phyloP scores from a whole-genome alignment of 257 asterid genomes.

The Anisodus tanguticus region DNA sequence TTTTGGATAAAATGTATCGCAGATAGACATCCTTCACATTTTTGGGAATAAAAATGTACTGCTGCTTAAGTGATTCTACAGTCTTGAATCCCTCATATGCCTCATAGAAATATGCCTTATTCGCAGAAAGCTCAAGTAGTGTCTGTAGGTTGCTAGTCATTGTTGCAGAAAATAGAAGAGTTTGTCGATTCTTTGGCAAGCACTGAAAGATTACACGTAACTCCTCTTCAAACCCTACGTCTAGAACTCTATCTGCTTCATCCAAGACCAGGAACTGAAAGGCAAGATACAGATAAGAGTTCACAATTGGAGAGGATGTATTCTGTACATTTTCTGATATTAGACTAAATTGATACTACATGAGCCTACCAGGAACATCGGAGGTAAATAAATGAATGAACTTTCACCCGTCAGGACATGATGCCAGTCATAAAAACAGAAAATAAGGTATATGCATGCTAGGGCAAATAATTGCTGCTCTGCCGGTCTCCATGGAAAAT shows the following conservation, averaged over 20 bases:
- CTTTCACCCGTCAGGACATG: neutral
- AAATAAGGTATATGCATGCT: neutral
- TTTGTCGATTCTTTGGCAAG: slow-evolving; percentile 86
- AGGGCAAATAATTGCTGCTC: neutral
- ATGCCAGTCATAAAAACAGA: neutral
- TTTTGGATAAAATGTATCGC: slow-evolving; percentile 62
- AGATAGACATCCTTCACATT: slow-evolving; percentile 88
- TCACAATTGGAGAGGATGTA: neutral
- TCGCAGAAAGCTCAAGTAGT: slow-evolving; percentile 80
- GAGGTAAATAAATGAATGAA: slow-evolving; percentile 16
- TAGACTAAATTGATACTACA: neutral
- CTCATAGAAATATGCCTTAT: slow-evolving; percentile 84
- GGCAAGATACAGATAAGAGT: slow-evolving; percentile 8
- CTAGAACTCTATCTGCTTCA: slow-evolving; percentile 96
- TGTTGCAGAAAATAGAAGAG: slow-evolving; percentile 92
- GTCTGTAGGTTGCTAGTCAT: slow-evolving; percentile 81
- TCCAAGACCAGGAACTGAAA: slow-evolving; percentile 92
- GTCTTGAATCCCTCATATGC: slow-evolving; percentile 90
- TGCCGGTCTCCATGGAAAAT: neutral
- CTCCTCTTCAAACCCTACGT: slow-evolving; percentile 84
- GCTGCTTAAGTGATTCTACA: slow-evolving; percentile 83
- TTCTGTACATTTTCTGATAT: neutral
- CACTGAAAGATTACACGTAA: slow-evolving; percentile 81
- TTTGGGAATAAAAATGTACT: slow-evolving; percentile 72
- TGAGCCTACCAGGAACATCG: neutral